phyloP scores from a whole-genome alignment of 2,329 filamentous ascomycete genomes.

The Aspergillus sp. region DNA sequence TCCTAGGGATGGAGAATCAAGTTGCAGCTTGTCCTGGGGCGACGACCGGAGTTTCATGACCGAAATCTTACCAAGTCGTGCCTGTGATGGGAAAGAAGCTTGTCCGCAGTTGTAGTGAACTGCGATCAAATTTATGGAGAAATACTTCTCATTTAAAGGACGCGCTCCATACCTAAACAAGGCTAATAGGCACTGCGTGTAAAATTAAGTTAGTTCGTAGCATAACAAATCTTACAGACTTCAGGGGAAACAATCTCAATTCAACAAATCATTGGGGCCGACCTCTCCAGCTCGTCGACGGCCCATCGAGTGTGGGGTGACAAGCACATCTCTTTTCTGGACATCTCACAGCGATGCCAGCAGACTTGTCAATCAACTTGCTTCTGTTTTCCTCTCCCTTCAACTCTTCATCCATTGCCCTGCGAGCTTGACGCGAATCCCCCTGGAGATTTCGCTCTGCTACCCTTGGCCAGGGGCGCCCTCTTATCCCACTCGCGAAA shows the following conservation, averaged over 20 bases:
- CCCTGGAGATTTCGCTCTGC: background rate
- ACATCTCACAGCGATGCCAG: constrained; percentile 7
- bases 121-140: no score
- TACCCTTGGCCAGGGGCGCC: constrained; percentile 15
- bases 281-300: constrained; percentile 7
- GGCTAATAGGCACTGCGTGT: background rate
- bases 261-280: background rate
- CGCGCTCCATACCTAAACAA: constrained; percentile 9
- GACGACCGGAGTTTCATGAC: background rate
- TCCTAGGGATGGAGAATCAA: no score
- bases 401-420: background rate
- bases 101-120: no score
- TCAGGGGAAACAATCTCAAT: constrained; percentile 16
- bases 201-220: background rate
- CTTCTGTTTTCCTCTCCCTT: background rate
- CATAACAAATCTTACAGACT: constrained; percentile 7
- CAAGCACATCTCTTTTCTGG: background rate
- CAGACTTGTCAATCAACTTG: background rate
- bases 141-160: background rate
- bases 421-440: background rate
- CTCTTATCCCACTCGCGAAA: constrained; percentile 2
- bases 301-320: constrained; percentile 16
- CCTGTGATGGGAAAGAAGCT: background rate
- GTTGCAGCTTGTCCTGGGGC: background rate
- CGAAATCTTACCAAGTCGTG: background rate